Evolutionary conservation across 371 early-diverging fungal species (phyloP), one percentile per base, ranked within the genome.

Genomic region (Syncephalastrum contaminatum): DNA sequence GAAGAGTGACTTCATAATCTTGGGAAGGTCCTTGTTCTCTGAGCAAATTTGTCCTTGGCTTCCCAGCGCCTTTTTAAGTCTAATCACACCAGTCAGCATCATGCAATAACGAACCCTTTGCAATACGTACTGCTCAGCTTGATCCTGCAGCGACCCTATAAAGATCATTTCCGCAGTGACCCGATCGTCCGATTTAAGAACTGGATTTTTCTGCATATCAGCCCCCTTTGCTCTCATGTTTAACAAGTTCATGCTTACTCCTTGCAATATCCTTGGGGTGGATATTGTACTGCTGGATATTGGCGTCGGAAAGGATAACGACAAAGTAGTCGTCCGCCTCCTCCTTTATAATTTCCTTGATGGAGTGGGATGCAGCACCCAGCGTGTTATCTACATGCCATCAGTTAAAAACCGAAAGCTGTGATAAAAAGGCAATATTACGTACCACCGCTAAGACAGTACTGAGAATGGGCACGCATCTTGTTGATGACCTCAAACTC

Each of bases 271-370:
- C 85, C 8, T 79, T 77, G 1, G 93, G 88, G 41, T 77, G 78
- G 54, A 93, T 93, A 54, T 87, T 88, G 69, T 93, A 93, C 54
- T 89, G 88, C 4, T 80, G 67, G 60, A 93, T 80, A 62, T 93
- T 93, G n/a, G 93, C 93, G 71, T 93, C 93, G 15, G 90, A 90
- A 27, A 93, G 67, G 10, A 93, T 74, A 18, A 89, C 80, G 3
- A 88, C 91, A 72, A 90, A 86, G 60, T 89, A 87, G 52, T 89
- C 91, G 60, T 92, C 93, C 0, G 77, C 88, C 51, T 90, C 91
- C 36, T 91, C 88, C 53, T 86, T 76, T 8, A 79, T 78, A 50
- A 90, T 80, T 42, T 88, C 85, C 44, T 86, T 84, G 54, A 93
- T 77, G 3, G 89, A 88, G 58, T 80, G 75, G 39, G 84, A 72